Evolutionary conservation across 345 rosid genomes (phyloP).

Genomic region (Citrus unshiu): DNA sequence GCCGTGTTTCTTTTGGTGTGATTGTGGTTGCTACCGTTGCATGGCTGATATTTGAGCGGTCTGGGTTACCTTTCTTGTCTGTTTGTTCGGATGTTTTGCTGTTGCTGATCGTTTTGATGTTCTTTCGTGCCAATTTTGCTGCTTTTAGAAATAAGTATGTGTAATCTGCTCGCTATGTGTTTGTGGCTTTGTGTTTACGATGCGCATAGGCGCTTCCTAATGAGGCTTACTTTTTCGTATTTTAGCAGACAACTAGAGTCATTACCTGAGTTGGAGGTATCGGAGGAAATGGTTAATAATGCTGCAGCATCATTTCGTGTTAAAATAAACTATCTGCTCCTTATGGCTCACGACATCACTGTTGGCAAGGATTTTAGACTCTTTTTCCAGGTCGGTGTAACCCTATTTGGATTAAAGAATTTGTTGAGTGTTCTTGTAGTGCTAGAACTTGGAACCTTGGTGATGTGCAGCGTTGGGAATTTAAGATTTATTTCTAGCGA

Average conservation of each 20-base stretch:
- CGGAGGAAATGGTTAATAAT: slow-evolving; percentile 59
- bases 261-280: slow-evolving; percentile 48
- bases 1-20: slow-evolving; percentile 56
- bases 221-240: not conserved
- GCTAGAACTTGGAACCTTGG: not conserved
- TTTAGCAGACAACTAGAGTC: slow-evolving; percentile 32
- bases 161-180: not conserved
- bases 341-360: slow-evolving; percentile 60
- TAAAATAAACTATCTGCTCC: slow-evolving; percentile 46
- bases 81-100: slow-evolving; percentile 79
- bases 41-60: slow-evolving; percentile 72
- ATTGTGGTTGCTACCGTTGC: slow-evolving; percentile 76
- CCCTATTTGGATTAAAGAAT: not conserved
- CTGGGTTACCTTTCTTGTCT: slow-evolving; percentile 78
- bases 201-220: not conserved
- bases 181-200: not conserved
- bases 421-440: not conserved
- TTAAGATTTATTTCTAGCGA: not conserved
- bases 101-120: slow-evolving; percentile 49
- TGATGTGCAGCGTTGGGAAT: not conserved
- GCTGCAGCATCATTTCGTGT: slow-evolving; percentile 61
- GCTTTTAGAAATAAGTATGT: slow-evolving; percentile 54
- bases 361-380: slow-evolving; percentile 59
- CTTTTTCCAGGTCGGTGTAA: slow-evolving; percentile 41
- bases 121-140: slow-evolving; percentile 55